Evolutionary conservation across 805 yeast genomes (phyloP).

Genomic region (Zygoascus biomembranicola): DNA sequence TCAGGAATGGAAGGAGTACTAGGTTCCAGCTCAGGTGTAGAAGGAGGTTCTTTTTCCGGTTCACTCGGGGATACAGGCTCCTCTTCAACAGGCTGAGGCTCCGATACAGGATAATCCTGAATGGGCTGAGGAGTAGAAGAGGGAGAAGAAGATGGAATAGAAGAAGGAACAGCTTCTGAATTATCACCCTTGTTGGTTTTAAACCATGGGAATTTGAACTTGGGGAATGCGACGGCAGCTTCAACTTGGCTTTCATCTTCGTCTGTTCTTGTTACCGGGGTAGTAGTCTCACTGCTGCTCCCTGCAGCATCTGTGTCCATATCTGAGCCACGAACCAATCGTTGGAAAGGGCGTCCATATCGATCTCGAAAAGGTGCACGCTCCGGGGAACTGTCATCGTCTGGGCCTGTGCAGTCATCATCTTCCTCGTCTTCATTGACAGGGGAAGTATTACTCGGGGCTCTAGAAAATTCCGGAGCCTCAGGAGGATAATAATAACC

Average conservation of each 20-base stretch:
- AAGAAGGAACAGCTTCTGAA: neutral
- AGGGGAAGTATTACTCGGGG: neutral
- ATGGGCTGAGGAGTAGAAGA: neutral
- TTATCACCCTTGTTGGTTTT: neutral
- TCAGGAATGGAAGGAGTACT: neutral
- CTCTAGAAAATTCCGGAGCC: neutral
- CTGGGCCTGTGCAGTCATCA: constrained; percentile 3
- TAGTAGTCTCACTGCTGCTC: neutral
- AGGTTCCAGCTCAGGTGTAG: neutral
- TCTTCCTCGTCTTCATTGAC: constrained; percentile 2
- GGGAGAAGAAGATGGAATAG: neutral
- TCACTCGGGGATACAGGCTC: neutral
- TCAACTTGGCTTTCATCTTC: neutral
- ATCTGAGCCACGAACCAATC: neutral
- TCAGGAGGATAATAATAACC: neutral
- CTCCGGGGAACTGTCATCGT: neutral
- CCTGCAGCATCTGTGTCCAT: neutral
- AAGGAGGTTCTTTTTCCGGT: neutral
- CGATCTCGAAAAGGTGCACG: neutral
- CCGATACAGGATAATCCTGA: neutral
- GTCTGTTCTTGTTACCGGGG: neutral
- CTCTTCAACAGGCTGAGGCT: neutral
- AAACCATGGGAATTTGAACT: constrained; percentile 2
- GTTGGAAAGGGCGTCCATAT: neutral
- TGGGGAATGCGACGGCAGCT: constrained; percentile 2